Evolutionary conservation across 1,139 yeast species (phyloP).

Genomic region (Scheffersomyces quercinus): DNA sequence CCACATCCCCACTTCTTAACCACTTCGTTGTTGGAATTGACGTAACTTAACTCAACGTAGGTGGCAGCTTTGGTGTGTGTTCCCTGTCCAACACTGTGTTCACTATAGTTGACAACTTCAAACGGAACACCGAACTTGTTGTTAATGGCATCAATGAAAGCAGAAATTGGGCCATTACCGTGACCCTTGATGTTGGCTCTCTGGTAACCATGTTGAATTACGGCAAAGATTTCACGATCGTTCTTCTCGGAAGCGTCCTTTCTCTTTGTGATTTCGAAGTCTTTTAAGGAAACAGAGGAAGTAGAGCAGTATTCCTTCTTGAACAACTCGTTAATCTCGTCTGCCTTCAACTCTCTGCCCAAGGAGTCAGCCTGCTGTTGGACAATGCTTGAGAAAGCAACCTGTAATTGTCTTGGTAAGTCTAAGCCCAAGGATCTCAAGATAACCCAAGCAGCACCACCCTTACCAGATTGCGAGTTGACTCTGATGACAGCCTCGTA

Average conservation of each 20-base stretch:
- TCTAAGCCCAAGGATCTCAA: constrained; percentile 49
- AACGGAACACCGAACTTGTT: constrained; percentile 31
- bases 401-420: constrained; percentile 49
- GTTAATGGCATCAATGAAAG: constrained; percentile 45
- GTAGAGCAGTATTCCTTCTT: constrained; percentile 32
- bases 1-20: constrained; percentile 48
- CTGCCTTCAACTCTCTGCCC: constrained; percentile 48
- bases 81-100: constrained; percentile 47
- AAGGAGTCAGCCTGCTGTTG: constrained; percentile 42
- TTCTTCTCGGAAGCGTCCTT: constrained; percentile 15
- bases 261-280: constrained; percentile 34
- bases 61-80: constrained; percentile 49
- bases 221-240: constrained; percentile 29
- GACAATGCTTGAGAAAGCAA: constrained; percentile 41
- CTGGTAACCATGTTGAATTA: constrained; percentile 19
- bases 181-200: constrained; percentile 30
- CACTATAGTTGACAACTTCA: constrained; percentile 46
- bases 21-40: constrained; percentile 26
- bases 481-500: constrained; percentile 55
- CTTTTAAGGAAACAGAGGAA: constrained; percentile 29
- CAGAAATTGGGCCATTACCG: constrained; percentile 53
- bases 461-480: constrained; percentile 53
- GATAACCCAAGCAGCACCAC: constrained; percentile 54
- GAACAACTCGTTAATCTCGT: constrained; percentile 43
- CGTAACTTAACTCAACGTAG: constrained; percentile 41